Conservation (phyloP, 352 stramenopile species). For the Globisporangium irregulare region DNA sequence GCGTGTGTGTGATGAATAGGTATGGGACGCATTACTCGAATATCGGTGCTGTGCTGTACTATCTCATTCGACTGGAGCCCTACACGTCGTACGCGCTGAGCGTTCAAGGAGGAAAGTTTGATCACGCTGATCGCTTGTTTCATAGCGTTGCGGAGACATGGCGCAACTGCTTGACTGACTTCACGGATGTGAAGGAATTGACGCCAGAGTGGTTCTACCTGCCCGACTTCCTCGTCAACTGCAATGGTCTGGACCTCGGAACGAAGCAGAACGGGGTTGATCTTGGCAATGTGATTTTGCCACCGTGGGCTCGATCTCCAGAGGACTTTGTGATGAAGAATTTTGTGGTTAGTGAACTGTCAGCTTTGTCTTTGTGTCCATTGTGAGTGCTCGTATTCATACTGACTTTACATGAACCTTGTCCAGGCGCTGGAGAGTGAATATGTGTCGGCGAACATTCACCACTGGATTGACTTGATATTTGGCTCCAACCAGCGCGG, state of each 20-base stretch:
- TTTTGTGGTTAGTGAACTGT: constrained; percentile 45
- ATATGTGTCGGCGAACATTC: constrained; percentile 77
- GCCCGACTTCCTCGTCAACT: constrained; percentile 88
- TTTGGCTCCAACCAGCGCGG: constrained; percentile 78
- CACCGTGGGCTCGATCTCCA: constrained; percentile 79
- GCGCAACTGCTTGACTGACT: constrained; percentile 83
- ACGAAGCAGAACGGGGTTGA: constrained; percentile 73
- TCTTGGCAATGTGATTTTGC: constrained; percentile 94
- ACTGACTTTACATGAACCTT: neutral
- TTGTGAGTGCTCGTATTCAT: neutral
- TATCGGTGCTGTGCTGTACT: constrained; percentile 97
- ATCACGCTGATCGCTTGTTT: constrained; percentile 93
- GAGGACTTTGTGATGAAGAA: constrained; percentile 88
- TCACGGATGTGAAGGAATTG: constrained; percentile 93
- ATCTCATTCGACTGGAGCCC: constrained; percentile 98
- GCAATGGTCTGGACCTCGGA: constrained; percentile 81
- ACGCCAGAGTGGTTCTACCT: constrained; percentile 95
- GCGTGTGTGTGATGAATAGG: constrained; percentile 28
- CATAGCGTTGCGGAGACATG: constrained; percentile 89
- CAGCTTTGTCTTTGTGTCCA: neutral
- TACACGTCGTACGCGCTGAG: constrained; percentile 94
- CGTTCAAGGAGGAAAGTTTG: constrained; percentile 95
- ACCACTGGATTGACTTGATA: constrained; percentile 89
- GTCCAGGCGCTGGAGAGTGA: constrained; percentile 79
- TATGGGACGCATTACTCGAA: constrained; percentile 90